These are phyloP conservation scores for Rhizopus sp. DNA, from an alignment of 371 early-diverging fungal genomes.

Conservation along the genomic window DNA sequence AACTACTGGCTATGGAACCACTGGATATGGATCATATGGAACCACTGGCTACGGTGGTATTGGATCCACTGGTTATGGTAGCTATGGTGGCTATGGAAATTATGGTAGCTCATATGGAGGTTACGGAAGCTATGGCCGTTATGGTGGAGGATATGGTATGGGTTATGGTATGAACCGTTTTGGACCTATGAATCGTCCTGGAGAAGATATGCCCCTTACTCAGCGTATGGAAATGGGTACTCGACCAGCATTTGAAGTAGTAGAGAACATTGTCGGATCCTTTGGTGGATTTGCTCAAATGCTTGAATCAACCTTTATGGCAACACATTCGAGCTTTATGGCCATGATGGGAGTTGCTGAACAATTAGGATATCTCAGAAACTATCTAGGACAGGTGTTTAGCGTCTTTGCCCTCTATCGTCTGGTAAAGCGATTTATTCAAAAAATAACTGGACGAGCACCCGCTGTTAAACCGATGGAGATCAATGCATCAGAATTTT, in stretches of 20 bases:
- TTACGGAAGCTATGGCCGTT: constrained; percentile 34
- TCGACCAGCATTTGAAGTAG: constrained; percentile 85
- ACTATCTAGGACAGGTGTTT: constrained; percentile 81
- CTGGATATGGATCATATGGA: constrained; percentile 38
- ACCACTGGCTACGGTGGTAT: constrained; percentile 18
- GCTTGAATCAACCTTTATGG: constrained; percentile 95
- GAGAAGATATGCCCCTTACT: constrained; percentile 67
- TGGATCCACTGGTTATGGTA: constrained; percentile 26
- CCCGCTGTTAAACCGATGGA: constrained; percentile 55
- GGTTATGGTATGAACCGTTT: constrained; percentile 33
- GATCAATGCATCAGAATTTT: constrained; percentile 69
- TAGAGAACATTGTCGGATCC: constrained; percentile 90
- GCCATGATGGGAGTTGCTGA: constrained; percentile 97
- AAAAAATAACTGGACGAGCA: constrained; percentile 64
- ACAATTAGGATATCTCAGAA: constrained; percentile 86
- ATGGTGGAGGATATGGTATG: constrained; percentile 43
- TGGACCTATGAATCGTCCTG: constrained; percentile 60
- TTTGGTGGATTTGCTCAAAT: constrained; percentile 97
- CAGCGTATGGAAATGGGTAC: constrained; percentile 85
- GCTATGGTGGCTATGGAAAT: constrained; percentile 29
- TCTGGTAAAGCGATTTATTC: constrained; percentile 60
- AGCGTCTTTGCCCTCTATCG: constrained; percentile 74
- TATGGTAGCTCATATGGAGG: constrained; percentile 39
- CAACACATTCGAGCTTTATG: constrained; percentile 97
- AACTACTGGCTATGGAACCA: constrained; percentile 22